Base-by-base conservation (phyloP, 495 filamentous ascomycete species). In the Amorphotheca resinae region DNA sequence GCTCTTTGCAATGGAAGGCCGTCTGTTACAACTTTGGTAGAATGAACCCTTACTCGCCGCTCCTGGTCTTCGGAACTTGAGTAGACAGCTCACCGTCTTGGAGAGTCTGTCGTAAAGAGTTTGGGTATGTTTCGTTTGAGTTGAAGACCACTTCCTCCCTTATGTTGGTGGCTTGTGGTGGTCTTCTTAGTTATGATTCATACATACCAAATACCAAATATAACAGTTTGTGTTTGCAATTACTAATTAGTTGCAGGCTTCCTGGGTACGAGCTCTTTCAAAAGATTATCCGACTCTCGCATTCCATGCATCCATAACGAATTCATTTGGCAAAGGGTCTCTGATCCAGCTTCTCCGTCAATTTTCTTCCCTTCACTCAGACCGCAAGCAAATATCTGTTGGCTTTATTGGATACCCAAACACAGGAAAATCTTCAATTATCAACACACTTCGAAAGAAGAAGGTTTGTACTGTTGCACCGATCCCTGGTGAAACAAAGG, bases 21-120 rank as follows among this genome's bases (percentile, higher is more conserved):
- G 74, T 83, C 89, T 88, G 91, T 98, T 98, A 98, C 85, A 82
- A 77, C 83, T 73, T 82, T 95, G 93, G 89, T 79, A 98, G 72
- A 98, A 77, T 59, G 66, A 74, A 68, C 74, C 70, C 69, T 62
- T 74, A 41, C 80, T 81, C 78, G 72, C 73, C 66, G 72, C 73
- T 76, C 67, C 58, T 57, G 59, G 61, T 65, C 51, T 48, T 69
- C 58, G 59, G 63, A 70, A 68, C 60, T 64, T 65, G 74, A 74
- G 68, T 72, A 81, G 83, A 77, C 62, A 61, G 67, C 61, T 72
- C 69, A 31, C 80, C 87, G 88, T 96, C 71, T 85, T 96, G 91
- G 77, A 66, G 65, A 66, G 69, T 80, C 74, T 73, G 71, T 78
- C 79, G 77, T 81, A 63, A 53, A 62, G 65, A 75, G 75, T 72